These are phyloP conservation scores for Pleomassaria siparia DNA, from an alignment of 2,329 filamentous ascomycete genomes.

Conservation along the genomic window DNA sequence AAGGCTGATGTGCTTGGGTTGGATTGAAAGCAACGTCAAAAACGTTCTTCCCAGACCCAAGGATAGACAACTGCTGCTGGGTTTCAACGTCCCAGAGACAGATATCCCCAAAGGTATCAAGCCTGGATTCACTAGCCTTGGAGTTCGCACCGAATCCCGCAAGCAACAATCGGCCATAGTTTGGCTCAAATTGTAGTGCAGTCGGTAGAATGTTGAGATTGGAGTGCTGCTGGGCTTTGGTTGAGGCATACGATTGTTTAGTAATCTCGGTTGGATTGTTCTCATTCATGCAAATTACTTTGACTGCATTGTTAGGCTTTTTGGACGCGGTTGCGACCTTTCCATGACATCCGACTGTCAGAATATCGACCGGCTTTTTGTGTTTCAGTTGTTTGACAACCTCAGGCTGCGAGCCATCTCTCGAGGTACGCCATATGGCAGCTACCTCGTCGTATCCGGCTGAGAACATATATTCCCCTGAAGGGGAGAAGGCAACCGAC, in stretches of 20 bases:
- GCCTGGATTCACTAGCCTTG: conserved; percentile 23
- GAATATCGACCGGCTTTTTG: conserved; percentile 52
- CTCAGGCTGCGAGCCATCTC: conserved; percentile 25
- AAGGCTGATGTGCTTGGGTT: conserved; percentile 25
- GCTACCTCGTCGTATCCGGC: conserved; percentile 58
- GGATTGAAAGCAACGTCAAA: conserved; percentile 63
- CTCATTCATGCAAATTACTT: conserved; percentile 29
- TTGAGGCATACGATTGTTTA: conserved; percentile 26
- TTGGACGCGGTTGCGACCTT: conserved; percentile 54
- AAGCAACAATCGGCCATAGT: conserved; percentile 47
- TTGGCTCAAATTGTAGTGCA: conserved; percentile 36
- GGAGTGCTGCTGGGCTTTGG: conserved; percentile 29
- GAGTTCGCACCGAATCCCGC: conserved; percentile 55
- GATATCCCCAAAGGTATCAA: conserved; percentile 53
- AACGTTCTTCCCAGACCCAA: conserved; percentile 54
- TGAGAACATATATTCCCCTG: conserved; percentile 52
- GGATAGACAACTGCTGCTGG: conserved; percentile 44
- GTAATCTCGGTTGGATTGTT: conserved; percentile 12
- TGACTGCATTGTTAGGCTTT: conserved; percentile 36
- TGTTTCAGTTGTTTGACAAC: conserved; percentile 42
- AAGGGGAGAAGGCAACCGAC: conserved; percentile 54
- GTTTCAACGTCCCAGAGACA: conserved; percentile 56
- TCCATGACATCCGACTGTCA: conserved; percentile 47
- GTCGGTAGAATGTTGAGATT: conserved; percentile 35
- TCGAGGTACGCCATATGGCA: conserved; percentile 41